Percentiles rank a stretch among this genome's conserved stretches.
Evolutionary conservation across 495 filamentous ascomycete species (phyloP).

Genomic region (Pseudoneurospora amorphoporcata): DNA sequence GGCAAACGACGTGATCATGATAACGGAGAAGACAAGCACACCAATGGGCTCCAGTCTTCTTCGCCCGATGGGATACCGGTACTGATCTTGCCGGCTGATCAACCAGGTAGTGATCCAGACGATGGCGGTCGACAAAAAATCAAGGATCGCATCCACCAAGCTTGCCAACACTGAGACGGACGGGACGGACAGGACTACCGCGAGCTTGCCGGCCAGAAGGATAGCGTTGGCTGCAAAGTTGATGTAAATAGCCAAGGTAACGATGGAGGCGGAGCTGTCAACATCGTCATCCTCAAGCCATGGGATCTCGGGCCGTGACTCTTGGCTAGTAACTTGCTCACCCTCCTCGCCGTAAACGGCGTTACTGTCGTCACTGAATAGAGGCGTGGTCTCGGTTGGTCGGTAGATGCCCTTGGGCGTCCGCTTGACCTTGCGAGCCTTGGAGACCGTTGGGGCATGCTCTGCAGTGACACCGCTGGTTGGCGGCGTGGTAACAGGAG

Average conservation of each 20-base stretch:
- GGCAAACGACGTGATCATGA: slow-evolving; percentile 81
- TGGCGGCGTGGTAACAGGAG: slow-evolving; percentile 43
- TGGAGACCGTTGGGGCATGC: slow-evolving; percentile 8
- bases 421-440: slow-evolving; percentile 41
- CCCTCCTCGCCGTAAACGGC: slow-evolving; percentile 19
- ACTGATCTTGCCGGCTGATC: slow-evolving; percentile 64
- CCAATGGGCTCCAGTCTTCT: slow-evolving; percentile 66
- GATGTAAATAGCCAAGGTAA: slow-evolving; percentile 71
- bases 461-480: slow-evolving; percentile 27
- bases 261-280: slow-evolving; percentile 54
- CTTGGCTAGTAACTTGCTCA: slow-evolving; percentile 12
- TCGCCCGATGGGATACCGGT: slow-evolving; percentile 74
- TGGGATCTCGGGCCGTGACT: slow-evolving; percentile 36
- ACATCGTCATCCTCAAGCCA: slow-evolving; percentile 47
- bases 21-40: slow-evolving; percentile 67
- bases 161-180: slow-evolving; percentile 84
- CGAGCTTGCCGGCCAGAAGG: slow-evolving; percentile 69
- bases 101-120: slow-evolving; percentile 74
- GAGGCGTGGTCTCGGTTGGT: slow-evolving; percentile 57
- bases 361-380: slow-evolving; percentile 35
- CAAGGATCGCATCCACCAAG: slow-evolving; percentile 78
- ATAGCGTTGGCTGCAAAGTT: slow-evolving; percentile 78
- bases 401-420: slow-evolving; percentile 76
- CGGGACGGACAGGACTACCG: slow-evolving; percentile 64
- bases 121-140: slow-evolving; percentile 79